Base-by-base conservation (phyloP, 345 rosid genomes). In the Triadica sebifera region DNA sequence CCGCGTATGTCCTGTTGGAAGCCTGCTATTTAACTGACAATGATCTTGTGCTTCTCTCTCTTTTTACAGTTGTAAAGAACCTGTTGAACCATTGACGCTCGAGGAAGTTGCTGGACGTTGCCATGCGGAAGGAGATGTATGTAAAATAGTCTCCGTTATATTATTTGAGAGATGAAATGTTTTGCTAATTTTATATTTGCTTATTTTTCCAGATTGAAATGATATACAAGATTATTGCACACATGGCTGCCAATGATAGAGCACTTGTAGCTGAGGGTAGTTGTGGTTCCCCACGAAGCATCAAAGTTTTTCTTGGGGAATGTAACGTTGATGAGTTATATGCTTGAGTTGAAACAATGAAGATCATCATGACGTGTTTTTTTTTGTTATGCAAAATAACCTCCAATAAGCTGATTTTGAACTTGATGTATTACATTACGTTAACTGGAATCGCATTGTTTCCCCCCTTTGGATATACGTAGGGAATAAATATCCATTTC, bases 181-280 rank as follows among this genome's bases (percentile, higher is more conserved):
- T 49, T 22, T 55, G 68, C 74, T 85, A 69, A 78, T 61, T 15
- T 45, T 51, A 56, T 73, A 10, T 47, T 45, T 72, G 24, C 64
- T 77, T 46, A 53, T 69, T 60, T 10, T 45, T 79, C 83, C 93
- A 95, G 99, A 90, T 91, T n/a, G 99, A 95, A 83, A 95, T 95
- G 96, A 91, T 95, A 62, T 88, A 92, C 88, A 95, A 93, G 85
- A 95, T 95, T 67, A 81, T 93, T n/a, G 87, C 90, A 0, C 99
- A 93, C 81, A 95, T 92, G 95, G 96, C 93, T 67, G 98, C 97
- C 47, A 95, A 95, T 12, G 97, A 89, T 75, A 87, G 97, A 89
- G 98, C 93, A 61, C 72, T 93, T 52, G 86, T 95, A 65, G 98
- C 94, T 12, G 98, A 95, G 85, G 98, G 97, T 70, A 84, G 83